phyloP scores from a whole-genome alignment of 106 monocot species.

The Triglochin maritima region DNA sequence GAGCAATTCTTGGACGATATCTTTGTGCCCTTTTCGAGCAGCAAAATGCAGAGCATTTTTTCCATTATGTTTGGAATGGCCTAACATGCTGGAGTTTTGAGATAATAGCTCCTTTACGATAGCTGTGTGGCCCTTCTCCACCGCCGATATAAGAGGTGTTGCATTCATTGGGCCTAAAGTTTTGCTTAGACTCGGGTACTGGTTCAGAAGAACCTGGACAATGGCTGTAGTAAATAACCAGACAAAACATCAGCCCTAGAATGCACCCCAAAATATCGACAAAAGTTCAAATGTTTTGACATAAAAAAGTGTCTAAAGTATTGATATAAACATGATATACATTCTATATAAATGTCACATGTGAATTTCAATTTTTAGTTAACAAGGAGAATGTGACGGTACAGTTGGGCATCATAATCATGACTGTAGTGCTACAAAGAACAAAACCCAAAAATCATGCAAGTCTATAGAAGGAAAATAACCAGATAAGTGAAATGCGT shows the following conservation, averaged over 20 bases:
- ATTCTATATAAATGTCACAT: too few relatives aligned
- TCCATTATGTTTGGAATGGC: slow-evolving; percentile 63
- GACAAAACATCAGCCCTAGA: background rate
- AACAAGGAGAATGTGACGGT: too few relatives aligned
- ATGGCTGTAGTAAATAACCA: slow-evolving; percentile 36
- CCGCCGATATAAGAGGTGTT: slow-evolving; percentile 72
- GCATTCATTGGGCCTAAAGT: slow-evolving; percentile 58
- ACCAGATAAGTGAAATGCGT: too few relatives aligned
- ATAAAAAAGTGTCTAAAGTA: too few relatives aligned
- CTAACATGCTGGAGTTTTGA: slow-evolving; percentile 53
- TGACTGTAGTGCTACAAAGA: too few relatives aligned
- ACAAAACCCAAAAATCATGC: too few relatives aligned
- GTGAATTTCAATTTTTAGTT: too few relatives aligned
- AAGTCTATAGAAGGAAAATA: too few relatives aligned
- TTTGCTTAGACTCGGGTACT: slow-evolving; percentile 48
- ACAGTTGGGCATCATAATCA: too few relatives aligned
- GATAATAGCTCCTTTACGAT: slow-evolving; percentile 60
- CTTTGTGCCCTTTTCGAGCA: slow-evolving; percentile 72
- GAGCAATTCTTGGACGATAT: slow-evolving; percentile 46
- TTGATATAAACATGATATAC: too few relatives aligned
- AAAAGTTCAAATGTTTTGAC: too few relatives aligned
- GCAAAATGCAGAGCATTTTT: slow-evolving; percentile 78
- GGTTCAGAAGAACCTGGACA: slow-evolving; percentile 40
- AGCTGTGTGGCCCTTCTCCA: slow-evolving; percentile 47
- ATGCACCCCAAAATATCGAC: too few relatives aligned